Base-by-base conservation (phyloP, 2,329 filamentous ascomycete genomes). In the Penicillium sp. region DNA sequence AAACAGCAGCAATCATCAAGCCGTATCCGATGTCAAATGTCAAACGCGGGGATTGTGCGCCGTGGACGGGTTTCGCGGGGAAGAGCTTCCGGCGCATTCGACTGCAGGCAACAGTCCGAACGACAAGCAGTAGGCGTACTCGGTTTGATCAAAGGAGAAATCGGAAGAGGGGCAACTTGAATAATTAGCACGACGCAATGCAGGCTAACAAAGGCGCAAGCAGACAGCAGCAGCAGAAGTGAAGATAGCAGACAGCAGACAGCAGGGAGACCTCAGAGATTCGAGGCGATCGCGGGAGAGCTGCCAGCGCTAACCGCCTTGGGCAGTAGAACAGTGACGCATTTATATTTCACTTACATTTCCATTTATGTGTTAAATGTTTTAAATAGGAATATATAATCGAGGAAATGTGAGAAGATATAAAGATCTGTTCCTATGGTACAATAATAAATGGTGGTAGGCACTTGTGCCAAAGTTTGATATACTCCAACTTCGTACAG, bases 1-100 rank as follows among this genome's bases (percentile, higher is more conserved):
- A 49, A 59, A 50, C 59, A 63, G 64, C 52, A 61, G 65, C 59
- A 67, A 62, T 68, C 69, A 73, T 74, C 66, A 73, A 74, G 69
- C 61, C 69, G 46, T 58, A 48, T 62, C 47, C 59, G 37, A 50
- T 57, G 46, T 62, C 45, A 59, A 30, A 54, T 56, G 29, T 61
- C 56, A 57, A 59, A 50, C 55, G 46, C 36, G 49, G 45, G 49
- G 49, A 55, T 55, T 51, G 51, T 59, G 55, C 60, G 64, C 59
- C 60, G 62, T 60, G 53, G 52, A 55, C 37, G 37, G 37, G 61
- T 62, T 64, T 65, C 61, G 61, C 63, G 64, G 62, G 57, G 60
- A 65, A 63, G 64, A 63, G 60, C 58, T 65, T 42, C 61, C 60
- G 63, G 62, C 67, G 65, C 67, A 69, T 68, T 53, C 61, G 54